Base-by-base conservation (phyloP, 2,329 filamentous ascomycete genomes). In the Fonsecaea pedrosoi region DNA sequence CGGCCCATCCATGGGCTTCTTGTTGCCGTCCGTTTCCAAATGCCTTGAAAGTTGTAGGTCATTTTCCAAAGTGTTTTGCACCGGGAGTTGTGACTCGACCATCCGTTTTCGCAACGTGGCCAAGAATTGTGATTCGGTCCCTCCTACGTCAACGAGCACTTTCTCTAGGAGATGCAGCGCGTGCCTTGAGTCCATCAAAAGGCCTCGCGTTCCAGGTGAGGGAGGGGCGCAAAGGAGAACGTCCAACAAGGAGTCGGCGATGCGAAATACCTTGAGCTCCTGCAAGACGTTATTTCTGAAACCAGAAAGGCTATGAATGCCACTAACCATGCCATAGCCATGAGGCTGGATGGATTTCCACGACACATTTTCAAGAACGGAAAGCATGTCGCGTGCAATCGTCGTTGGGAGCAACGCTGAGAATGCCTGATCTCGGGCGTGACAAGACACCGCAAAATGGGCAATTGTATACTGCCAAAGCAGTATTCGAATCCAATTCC, bases 401-500 rank as follows among this genome's bases (percentile, higher is more conserved):
- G 40, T 37, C 40, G 40, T 42, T 13, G 61, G 54, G 12, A 57
- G 54, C 25, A 61, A 32, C 15, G 59, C 59, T 21, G 59, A 61
- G 32, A 61, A 61, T 34, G 59, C 59, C 59, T 61, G 59, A 25
- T 61, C 59, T 12, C 40, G 18, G 7, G 59, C 59, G 12, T 40
- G 59, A 50, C 59, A 61, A 4, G 48, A 61, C 12, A 61, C 59
- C 45, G 38, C 25, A 45, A 61, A 61, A 15, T 54, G 59, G 30
- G 40, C 54, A 25, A 63, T 63, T 15, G 40, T 63, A 54, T 58
- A 63, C 30, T 63, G 53, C 61, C 61, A 63, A 7, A 58, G 35
- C 32, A 63, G 54, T 18, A 63, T 58, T n/a, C 61, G 61, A 12
- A 63, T 48, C 61, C 61, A 63, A 32, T 63, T 56, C 48, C 54